phyloP scores from a whole-genome alignment of 805 yeast species.

The Candida takata region DNA sequence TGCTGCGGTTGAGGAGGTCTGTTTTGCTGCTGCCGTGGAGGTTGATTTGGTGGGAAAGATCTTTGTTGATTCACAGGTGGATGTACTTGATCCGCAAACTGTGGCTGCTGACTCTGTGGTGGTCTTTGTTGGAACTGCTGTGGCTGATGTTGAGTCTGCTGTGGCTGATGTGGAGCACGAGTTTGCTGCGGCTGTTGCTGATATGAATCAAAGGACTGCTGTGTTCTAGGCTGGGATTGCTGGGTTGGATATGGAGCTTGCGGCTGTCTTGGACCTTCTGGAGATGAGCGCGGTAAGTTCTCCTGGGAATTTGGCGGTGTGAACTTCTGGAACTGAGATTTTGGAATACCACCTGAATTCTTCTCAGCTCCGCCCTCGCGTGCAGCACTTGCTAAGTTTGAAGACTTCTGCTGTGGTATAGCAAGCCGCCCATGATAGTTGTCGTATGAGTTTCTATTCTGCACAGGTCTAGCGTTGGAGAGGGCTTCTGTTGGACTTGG shows the following conservation, averaged over 20 bases:
- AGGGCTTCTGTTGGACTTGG: conserved; percentile 10
- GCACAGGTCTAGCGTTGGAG: background rate
- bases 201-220: background rate
- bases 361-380: no score
- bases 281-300: conserved; percentile 6
- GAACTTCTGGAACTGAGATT: conserved; percentile 19
- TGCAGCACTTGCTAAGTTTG: no score
- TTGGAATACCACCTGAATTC: conserved; percentile 13
- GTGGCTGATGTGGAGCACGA: background rate
- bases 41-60: conserved; percentile 6
- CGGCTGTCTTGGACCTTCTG: conserved; percentile 8
- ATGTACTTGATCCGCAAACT: background rate
- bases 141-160: background rate
- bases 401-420: conserved; percentile 1
- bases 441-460: conserved; percentile 2
- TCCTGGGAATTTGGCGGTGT: conserved; percentile 15
- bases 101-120: background rate
- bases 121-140: background rate
- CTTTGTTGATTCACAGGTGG: conserved; percentile 5
- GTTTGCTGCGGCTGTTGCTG: conserved; percentile 2
- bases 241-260: background rate
- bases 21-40: conserved; percentile 4
- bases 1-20: conserved; percentile 4
- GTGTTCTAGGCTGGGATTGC: background rate
- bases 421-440: conserved; percentile 2